phyloP scores from a whole-genome alignment of 148 eudicot species.

The Tetragonia tetragonoides region DNA sequence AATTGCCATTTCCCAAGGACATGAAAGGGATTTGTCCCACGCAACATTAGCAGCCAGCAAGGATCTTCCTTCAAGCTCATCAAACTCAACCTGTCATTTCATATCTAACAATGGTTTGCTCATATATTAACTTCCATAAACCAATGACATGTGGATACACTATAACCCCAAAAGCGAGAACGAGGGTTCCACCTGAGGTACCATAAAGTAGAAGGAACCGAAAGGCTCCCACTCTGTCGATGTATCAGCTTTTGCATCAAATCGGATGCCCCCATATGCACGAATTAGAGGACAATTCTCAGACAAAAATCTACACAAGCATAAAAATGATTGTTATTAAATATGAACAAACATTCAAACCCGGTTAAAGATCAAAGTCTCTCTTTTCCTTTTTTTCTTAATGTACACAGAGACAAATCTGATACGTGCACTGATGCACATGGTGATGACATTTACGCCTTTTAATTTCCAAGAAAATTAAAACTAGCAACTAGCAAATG shows the following conservation, averaged over 20 bases:
- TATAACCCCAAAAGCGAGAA: slow-evolving; percentile 10
- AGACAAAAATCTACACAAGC: slow-evolving; percentile 64
- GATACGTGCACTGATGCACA: too few relatives aligned
- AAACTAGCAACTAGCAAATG: too few relatives aligned
- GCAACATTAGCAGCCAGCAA: slow-evolving; percentile 81
- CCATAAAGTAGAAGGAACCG: slow-evolving; percentile 92
- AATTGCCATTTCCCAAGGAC: slow-evolving; percentile 58
- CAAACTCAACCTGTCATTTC: slow-evolving; percentile 81
- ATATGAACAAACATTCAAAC: background rate
- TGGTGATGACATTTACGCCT: too few relatives aligned
- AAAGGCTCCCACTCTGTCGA: slow-evolving; percentile 86
- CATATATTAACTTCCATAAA: slow-evolving; percentile 19
- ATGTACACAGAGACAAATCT: too few relatives aligned
- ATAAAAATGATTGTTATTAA: background rate
- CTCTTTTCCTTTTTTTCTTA: too few relatives aligned
- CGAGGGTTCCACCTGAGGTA: slow-evolving; percentile 68
- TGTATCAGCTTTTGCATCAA: slow-evolving; percentile 65
- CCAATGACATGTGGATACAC: background rate
- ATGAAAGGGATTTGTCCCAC: slow-evolving; percentile 77
- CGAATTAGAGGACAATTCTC: slow-evolving; percentile 81
- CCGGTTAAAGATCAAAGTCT: background rate
- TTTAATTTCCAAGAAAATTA: too few relatives aligned
- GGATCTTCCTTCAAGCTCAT: slow-evolving; percentile 88
- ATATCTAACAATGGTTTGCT: slow-evolving; percentile 40
- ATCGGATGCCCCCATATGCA: slow-evolving; percentile 96